Conservation (phyloP, 2,329 filamentous ascomycete species). For the Metarhizium brunneum region DNA sequence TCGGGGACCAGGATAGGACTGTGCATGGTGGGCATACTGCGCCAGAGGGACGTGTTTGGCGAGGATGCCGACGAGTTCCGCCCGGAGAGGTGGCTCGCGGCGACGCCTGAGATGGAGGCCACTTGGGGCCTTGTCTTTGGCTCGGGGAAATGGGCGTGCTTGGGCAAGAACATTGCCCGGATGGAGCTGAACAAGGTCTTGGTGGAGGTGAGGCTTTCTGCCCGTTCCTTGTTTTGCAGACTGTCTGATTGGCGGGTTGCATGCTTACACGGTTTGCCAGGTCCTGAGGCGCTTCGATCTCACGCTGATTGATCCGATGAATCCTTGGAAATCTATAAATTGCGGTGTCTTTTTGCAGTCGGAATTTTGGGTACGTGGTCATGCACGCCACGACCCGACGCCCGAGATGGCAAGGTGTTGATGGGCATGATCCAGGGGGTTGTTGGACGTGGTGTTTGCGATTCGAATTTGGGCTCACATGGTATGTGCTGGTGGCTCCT, state of each 20-base stretch:
- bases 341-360: slow-evolving; percentile 22
- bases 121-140: slow-evolving; percentile 29
- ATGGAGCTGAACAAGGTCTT: slow-evolving; percentile 31
- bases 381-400: neutral
- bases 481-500: too few relatives aligned
- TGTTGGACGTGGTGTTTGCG: neutral
- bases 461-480: too few relatives aligned
- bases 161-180: slow-evolving; percentile 27
- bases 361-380: slow-evolving; percentile 15
- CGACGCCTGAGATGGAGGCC: slow-evolving; percentile 24
- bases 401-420: neutral
- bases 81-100: slow-evolving; percentile 29
- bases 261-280: slow-evolving; percentile 7
- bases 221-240: neutral
- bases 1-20: slow-evolving; percentile 22
- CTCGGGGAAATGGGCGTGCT: slow-evolving; percentile 28
- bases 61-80: slow-evolving; percentile 23
- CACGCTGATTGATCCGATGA: slow-evolving; percentile 19
- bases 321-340: slow-evolving; percentile 21
- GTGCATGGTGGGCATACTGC: slow-evolving; percentile 26
- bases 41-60: slow-evolving; percentile 24
- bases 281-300: slow-evolving; percentile 22
- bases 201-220: slow-evolving; percentile 26
- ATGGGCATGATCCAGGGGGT: neutral
- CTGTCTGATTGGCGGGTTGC: neutral